phyloP scores from a whole-genome alignment of 2,329 filamentous ascomycete species.

The Leptographium procerum region DNA sequence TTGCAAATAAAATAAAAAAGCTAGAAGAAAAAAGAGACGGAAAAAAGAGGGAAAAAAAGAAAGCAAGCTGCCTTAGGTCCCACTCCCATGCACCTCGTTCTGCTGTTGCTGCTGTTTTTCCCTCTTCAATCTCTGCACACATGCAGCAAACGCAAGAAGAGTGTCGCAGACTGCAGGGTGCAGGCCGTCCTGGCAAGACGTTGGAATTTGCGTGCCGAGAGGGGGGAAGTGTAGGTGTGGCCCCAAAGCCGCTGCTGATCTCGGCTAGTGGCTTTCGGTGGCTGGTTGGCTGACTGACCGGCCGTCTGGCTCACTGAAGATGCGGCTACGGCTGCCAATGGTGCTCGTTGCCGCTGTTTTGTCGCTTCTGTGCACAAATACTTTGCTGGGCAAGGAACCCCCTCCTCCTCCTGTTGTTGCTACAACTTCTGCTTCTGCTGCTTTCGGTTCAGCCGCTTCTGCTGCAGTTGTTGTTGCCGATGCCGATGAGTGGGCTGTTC shows the following conservation, averaged over 20 bases:
- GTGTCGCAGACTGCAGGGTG: neutral
- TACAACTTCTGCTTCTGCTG: neutral
- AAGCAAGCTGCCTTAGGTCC: neutral
- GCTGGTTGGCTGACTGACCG: neutral
- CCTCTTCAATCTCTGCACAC: neutral
- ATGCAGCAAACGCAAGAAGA: neutral
- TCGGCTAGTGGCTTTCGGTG: neutral
- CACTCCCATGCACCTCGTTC: neutral
- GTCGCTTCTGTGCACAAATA: neutral
- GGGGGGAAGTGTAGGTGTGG: neutral
- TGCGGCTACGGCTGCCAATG: neutral
- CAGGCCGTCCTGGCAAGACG: neutral
- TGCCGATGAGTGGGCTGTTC: neutral
- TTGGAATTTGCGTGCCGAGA: neutral
- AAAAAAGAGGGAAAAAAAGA: neutral
- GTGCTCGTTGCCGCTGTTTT: neutral
- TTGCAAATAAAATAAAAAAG: neutral
- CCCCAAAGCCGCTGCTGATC: neutral
- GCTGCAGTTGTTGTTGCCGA: neutral
- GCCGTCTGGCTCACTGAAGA: neutral
- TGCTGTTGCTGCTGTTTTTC: neutral
- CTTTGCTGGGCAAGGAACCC: too few relatives aligned
- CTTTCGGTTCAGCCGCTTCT: neutral
- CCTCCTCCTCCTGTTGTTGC: too few relatives aligned
- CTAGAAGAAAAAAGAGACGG: neutral